Evolutionary conservation across 2,329 filamentous ascomycete genomes (phyloP).

Genomic region (Meredithiella fracta): DNA sequence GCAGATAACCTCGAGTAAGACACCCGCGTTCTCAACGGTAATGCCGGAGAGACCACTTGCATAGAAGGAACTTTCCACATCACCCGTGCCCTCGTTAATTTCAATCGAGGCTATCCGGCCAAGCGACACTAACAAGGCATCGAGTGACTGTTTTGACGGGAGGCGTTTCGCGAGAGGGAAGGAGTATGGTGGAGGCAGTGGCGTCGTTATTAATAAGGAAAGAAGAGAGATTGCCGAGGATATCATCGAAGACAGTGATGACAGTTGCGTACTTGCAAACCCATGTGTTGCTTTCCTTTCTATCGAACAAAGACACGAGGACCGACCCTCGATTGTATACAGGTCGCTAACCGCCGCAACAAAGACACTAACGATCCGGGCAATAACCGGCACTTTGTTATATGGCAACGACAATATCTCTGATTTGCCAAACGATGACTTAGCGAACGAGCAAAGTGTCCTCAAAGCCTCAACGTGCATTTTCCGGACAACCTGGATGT

Average conservation of each 20-base stretch:
- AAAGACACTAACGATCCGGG: neutral
- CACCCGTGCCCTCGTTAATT: no score
- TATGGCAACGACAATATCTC: neutral
- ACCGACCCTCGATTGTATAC: neutral
- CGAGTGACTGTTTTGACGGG: neutral
- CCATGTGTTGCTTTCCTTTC: neutral
- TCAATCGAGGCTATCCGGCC: conserved; percentile 71
- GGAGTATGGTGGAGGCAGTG: no score
- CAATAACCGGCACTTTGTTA: neutral
- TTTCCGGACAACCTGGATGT: neutral
- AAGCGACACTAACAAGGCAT: conserved; percentile 59
- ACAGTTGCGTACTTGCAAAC: neutral
- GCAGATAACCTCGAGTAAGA: conserved; percentile 55
- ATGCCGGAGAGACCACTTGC: conserved; percentile 63
- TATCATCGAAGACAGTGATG: no score
- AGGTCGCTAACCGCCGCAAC: neutral
- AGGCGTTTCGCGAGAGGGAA: neutral
- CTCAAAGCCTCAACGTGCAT: neutral
- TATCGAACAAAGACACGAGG: neutral
- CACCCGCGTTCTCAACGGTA: conserved; percentile 64
- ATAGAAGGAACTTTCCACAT: conserved; percentile 51
- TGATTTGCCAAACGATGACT: neutral
- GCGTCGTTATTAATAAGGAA: no score
- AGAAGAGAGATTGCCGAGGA: no score
- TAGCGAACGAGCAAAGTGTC: neutral